Percentiles rank a stretch among this genome's conserved stretches.
These are phyloP conservation scores for Ceraceosorus guamensis DNA, from an alignment of 1,284 basidiomycete genomes.

Conservation along the genomic window DNA sequence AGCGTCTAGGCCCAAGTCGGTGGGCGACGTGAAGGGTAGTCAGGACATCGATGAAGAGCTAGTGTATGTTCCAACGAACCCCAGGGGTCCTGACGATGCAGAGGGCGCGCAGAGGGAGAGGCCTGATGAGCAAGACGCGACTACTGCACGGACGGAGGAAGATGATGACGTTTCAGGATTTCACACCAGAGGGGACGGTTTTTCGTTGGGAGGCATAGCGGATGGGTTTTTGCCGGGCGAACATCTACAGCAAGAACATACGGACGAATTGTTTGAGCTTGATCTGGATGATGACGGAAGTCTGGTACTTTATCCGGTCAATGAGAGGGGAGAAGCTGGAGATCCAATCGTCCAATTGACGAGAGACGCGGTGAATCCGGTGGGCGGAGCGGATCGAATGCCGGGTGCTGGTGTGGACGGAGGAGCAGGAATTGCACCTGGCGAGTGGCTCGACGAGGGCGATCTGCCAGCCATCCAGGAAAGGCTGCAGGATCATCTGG, in stretches of 20 bases:
- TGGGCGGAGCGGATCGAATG: too few relatives aligned
- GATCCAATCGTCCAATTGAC: not conserved
- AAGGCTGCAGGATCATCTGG: not conserved
- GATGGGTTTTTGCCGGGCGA: not conserved
- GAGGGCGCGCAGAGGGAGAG: not conserved
- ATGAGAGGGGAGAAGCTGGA: not conserved
- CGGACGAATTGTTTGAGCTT: not conserved
- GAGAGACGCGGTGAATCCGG: not conserved
- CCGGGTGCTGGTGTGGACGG: too few relatives aligned
- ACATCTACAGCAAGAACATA: not conserved
- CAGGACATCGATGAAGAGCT: too few relatives aligned
- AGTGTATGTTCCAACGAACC: too few relatives aligned
- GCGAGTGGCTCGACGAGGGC: not conserved
- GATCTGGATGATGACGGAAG: slow-evolving; percentile 2
- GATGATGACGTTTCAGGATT: not conserved
- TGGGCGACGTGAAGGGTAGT: too few relatives aligned
- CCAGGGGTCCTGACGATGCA: too few relatives aligned
- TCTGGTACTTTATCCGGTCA: not conserved
- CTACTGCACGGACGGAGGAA: not conserved
- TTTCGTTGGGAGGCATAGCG: not conserved
- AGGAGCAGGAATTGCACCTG: not conserved
- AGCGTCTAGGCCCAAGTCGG: not conserved
- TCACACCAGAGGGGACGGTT: not conserved
- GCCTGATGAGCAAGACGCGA: not conserved
- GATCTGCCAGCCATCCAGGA: not conserved